A percentile compares a stretch with the other conserved stretches of the same genome.
Conservation (phyloP, 257 asterid species). For the Forsythia viridissima region DNA sequence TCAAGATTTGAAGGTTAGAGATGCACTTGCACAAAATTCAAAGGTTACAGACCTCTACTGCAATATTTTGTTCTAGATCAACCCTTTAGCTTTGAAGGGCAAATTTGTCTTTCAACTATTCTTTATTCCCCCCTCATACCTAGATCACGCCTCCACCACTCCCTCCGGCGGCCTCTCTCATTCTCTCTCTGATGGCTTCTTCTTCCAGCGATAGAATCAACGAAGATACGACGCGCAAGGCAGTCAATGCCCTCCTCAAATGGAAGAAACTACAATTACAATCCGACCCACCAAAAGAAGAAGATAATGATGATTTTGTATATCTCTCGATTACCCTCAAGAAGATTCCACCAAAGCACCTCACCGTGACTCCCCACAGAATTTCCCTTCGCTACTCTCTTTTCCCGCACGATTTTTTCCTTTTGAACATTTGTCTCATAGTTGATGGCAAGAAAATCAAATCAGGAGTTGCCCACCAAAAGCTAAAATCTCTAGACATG, state of each 20-base stretch:
- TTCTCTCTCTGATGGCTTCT: conserved; percentile 23
- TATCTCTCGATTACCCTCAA: conserved; percentile 70
- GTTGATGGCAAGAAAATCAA: conserved; percentile 69
- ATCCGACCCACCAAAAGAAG: conserved; percentile 21
- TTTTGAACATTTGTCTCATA: conserved; percentile 53
- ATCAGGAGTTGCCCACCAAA: conserved; percentile 43
- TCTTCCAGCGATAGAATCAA: conserved; percentile 30
- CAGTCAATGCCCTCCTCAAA: conserved; percentile 73
- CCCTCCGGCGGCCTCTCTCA: neutral
- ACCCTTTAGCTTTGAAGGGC: neutral
- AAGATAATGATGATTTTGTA: conserved; percentile 50
- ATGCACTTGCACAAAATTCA: no score
- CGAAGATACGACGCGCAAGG: conserved; percentile 37
- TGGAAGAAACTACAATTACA: conserved; percentile 51
- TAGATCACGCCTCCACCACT: neutral
- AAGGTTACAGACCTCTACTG: neutral
- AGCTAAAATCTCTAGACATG: conserved; percentile 36
- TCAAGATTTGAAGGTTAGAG: neutral
- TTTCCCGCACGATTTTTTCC: conserved; percentile 26
- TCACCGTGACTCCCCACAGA: conserved; percentile 42
- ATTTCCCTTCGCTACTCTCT: conserved; percentile 58
- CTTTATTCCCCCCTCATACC: neutral
- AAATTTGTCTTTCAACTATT: neutral
- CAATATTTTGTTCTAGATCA: neutral
- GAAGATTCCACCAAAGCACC: conserved; percentile 50